Evolutionary conservation across 257 asterid species (phyloP).

Genomic region (Solanum piurae): DNA sequence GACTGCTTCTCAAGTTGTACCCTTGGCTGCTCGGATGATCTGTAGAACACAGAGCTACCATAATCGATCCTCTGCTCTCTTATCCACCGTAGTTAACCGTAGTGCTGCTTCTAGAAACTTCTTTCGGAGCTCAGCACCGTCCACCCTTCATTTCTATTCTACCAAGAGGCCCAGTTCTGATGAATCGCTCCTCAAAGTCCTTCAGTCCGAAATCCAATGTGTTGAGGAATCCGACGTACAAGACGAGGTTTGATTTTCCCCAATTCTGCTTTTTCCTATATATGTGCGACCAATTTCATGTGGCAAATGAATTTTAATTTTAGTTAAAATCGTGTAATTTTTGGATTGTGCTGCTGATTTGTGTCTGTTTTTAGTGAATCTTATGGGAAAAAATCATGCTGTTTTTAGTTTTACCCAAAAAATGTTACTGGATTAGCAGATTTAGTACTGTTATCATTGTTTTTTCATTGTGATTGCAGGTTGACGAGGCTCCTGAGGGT

Average conservation of each 20-base stretch:
- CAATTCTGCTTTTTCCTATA: neutral
- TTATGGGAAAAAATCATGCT: neutral
- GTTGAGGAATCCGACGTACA: conserved; percentile 26
- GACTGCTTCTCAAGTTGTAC: conserved; percentile 44
- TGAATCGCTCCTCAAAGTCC: conserved; percentile 36
- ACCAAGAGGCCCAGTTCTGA: conserved; percentile 37
- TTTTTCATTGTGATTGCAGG: conserved; percentile 17
- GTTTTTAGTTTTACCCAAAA: neutral
- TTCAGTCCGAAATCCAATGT: conserved; percentile 44
- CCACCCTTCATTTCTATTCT: conserved; percentile 24
- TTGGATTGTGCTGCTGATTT: neutral
- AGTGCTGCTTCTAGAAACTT: conserved; percentile 5
- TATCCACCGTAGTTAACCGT: conserved; percentile 21
- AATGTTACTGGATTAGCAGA: neutral
- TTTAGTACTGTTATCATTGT: neutral
- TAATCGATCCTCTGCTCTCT: conserved; percentile 27
- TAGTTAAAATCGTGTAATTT: neutral
- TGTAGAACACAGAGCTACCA: conserved; percentile 30
- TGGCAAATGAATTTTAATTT: neutral
- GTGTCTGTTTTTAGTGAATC: neutral
- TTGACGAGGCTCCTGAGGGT: conserved; percentile 35
- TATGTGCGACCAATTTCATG: neutral
- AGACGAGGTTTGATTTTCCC: neutral
- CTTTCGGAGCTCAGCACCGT: conserved; percentile 30
- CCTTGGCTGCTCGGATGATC: conserved; percentile 29